Evolutionary conservation across 129 eudicot genomes (phyloP).

Genomic region (Saposhnikovia divaricata): DNA sequence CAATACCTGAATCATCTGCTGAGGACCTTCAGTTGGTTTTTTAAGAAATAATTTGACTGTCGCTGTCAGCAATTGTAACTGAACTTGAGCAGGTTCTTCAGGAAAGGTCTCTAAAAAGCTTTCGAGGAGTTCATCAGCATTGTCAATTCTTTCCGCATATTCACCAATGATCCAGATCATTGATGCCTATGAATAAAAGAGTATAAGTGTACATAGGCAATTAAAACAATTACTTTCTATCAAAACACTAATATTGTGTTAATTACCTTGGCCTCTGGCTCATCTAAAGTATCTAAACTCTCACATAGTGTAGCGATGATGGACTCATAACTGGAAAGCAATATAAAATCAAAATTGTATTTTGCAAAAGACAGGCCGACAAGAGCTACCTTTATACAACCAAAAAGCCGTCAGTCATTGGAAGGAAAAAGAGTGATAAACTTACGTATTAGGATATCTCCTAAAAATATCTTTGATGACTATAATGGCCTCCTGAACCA

Average conservation of each 20-base stretch:
- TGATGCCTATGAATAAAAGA: slow-evolving; percentile 58
- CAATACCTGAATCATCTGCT: slow-evolving; percentile 93
- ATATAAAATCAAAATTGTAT: not conserved
- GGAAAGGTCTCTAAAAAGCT: slow-evolving; percentile 94
- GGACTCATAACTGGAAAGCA: slow-evolving; percentile 70
- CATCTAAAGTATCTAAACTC: slow-evolving; percentile 96
- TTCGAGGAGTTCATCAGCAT: slow-evolving; percentile 98
- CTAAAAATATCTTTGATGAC: slow-evolving; percentile 96
- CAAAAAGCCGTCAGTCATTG: not conserved
- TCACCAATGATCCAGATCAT: slow-evolving; percentile 99
- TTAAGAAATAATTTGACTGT: slow-evolving; percentile 94
- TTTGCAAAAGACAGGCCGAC: not conserved
- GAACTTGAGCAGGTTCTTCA: slow-evolving; percentile 98
- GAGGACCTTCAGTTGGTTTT: slow-evolving; percentile 99
- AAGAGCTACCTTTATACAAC: not conserved
- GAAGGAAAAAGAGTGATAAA: slow-evolving; percentile 11
- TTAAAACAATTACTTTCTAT: not conserved
- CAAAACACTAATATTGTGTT: not conserved
- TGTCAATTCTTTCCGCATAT: slow-evolving; percentile 99
- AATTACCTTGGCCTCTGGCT: slow-evolving; percentile 96
- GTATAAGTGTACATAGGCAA: not conserved
- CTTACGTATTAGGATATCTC: slow-evolving; percentile 98
- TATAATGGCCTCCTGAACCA: slow-evolving; percentile 95
- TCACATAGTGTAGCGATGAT: slow-evolving; percentile 98
- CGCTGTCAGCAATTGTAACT: slow-evolving; percentile 91